These are phyloP conservation scores for Malassezia obtusa DNA, from an alignment of 1,284 basidiomycete species.

Conservation along the genomic window DNA sequence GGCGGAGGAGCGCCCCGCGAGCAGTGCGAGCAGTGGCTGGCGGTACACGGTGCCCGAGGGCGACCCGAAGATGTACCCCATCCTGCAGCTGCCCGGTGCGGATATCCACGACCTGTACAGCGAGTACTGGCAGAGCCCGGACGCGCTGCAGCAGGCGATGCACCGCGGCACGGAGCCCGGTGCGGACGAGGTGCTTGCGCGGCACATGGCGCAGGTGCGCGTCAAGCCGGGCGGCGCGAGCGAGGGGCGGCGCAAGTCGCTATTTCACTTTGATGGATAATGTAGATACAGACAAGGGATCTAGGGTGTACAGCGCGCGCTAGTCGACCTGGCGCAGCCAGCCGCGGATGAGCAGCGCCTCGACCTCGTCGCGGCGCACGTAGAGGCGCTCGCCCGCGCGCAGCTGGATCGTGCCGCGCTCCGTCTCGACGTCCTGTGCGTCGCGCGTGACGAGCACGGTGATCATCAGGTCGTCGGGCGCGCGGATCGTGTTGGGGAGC, in stretches of 20 bases:
- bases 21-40: neutral
- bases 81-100: constrained; percentile 13
- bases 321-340: constrained; percentile 60
- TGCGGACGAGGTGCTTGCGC: neutral
- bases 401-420: constrained; percentile 73
- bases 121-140: constrained; percentile 6
- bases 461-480: constrained; percentile 72
- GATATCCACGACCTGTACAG: constrained; percentile 14
- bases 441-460: constrained; percentile 68
- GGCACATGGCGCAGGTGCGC: neutral
- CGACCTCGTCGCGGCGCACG: constrained; percentile 73
- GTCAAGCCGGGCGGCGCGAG: too few species aligned
- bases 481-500: constrained; percentile 17
- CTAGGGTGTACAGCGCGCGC: neutral
- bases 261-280: constrained; percentile 14
- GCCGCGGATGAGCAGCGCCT: constrained; percentile 81
- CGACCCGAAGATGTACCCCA: constrained; percentile 14
- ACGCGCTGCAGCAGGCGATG: neutral
- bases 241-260: constrained; percentile 9
- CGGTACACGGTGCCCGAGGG: neutral
- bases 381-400: constrained; percentile 76
- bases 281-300: neutral
- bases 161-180: neutral
- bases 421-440: constrained; percentile 79
- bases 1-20: neutral